These are phyloP conservation scores for Cercospora sp. DNA, from an alignment of 2,329 filamentous ascomycete species.

Conservation along the genomic window DNA sequence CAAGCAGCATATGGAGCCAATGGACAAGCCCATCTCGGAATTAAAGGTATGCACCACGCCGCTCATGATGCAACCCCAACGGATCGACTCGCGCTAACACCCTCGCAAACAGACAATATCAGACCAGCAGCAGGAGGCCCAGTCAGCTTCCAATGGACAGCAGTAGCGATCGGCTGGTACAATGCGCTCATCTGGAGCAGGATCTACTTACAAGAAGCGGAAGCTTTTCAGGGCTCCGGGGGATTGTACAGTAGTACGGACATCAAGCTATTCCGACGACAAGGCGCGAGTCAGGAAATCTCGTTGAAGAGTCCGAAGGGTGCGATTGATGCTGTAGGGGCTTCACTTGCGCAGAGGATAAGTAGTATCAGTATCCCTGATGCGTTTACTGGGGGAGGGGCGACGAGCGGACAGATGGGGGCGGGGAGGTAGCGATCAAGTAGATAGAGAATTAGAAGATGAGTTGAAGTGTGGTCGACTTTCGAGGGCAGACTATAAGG, in stretches of 20 bases:
- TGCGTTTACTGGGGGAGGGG: not conserved
- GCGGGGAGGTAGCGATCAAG: not conserved
- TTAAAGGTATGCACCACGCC: conserved; percentile 18
- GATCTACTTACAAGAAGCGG: conserved; percentile 82
- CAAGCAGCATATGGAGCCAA: conserved; percentile 18
- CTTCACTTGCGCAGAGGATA: conserved; percentile 82
- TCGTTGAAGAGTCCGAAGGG: conserved; percentile 76
- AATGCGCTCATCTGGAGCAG: conserved; percentile 92
- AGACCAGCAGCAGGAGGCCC: conserved; percentile 15
- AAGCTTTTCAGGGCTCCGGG: conserved; percentile 74
- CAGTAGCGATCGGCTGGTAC: conserved; percentile 74
- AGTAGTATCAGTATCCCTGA: conserved; percentile 49
- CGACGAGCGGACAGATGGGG: not conserved
- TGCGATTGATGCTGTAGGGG: conserved; percentile 89
- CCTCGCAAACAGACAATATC: conserved; percentile 10
- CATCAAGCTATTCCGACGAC: conserved; percentile 81
- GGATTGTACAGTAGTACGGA: conserved; percentile 92
- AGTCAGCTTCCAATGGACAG: conserved; percentile 24
- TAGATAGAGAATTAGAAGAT: not conserved
- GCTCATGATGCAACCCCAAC: not conserved
- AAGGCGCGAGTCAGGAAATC: conserved; percentile 58
- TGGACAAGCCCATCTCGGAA: conserved; percentile 20
- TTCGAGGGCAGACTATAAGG: not conserved
- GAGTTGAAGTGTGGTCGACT: not conserved
- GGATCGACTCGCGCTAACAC: not conserved